Conservation (phyloP, 192 early-diverging fungal genomes). For the Chytriomyces sp. region DNA sequence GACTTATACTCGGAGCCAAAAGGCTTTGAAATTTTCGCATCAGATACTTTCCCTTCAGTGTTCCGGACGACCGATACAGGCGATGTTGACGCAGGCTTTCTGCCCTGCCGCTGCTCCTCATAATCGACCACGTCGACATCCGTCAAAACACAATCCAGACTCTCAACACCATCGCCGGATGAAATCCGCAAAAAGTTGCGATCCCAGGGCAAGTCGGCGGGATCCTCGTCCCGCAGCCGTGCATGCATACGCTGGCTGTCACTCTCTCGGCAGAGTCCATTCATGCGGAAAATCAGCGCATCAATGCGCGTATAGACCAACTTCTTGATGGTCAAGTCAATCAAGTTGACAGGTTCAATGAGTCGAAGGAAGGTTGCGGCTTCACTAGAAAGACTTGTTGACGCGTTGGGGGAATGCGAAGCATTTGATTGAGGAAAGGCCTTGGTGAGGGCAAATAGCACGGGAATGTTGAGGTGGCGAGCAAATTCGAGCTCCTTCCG, state of each 20-base stretch:
- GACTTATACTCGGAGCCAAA: too few relatives aligned
- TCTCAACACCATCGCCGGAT: background rate
- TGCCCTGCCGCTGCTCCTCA: background rate
- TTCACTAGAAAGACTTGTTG: background rate
- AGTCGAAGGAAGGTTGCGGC: background rate
- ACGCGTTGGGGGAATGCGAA: background rate
- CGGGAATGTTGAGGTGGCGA: background rate
- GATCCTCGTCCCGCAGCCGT: background rate
- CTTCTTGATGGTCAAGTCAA: conserved; percentile 1
- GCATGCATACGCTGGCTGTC: background rate
- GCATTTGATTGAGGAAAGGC: background rate
- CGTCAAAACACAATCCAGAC: conserved; percentile 6
- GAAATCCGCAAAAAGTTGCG: background rate
- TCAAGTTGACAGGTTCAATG: background rate
- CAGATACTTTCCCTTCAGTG: background rate
- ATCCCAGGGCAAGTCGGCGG: background rate
- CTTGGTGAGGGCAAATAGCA: background rate
- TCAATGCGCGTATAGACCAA: background rate
- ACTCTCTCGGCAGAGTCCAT: background rate
- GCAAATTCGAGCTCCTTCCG: conserved; percentile 21
- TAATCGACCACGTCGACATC: background rate
- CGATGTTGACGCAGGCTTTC: too few relatives aligned
- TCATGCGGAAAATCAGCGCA: conserved; percentile 1
- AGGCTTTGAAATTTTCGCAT: too few relatives aligned
- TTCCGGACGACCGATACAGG: background rate